Conservation (phyloP, 768 basidiomycete species). For the Mycena polygramma region DNA sequence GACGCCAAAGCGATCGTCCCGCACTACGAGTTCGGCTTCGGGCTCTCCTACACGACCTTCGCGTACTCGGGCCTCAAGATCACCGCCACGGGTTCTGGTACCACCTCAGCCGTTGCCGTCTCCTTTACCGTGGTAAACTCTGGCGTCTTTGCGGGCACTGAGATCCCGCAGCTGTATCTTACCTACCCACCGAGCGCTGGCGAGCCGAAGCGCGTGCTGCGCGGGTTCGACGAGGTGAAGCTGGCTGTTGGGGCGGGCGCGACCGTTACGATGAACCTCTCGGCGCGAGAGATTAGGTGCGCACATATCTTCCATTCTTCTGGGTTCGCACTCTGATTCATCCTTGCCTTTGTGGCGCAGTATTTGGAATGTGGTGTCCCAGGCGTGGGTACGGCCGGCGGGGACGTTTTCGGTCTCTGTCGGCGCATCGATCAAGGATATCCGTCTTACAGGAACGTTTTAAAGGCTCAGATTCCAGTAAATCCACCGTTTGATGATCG, state of each 20-base stretch:
- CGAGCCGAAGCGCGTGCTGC: constrained; percentile 63
- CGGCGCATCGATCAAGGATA: constrained; percentile 38
- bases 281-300: constrained; percentile 61
- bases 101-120: constrained; percentile 46
- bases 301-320: not conserved
- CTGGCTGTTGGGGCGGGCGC: constrained; percentile 54
- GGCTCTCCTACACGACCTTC: constrained; percentile 82
- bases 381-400: constrained; percentile 33
- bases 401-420: constrained; percentile 34
- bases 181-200: constrained; percentile 60
- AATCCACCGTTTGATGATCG: no score
- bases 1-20: constrained; percentile 65
- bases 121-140: constrained; percentile 63
- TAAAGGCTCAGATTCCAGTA: no score
- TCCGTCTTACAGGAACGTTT: constrained; percentile 36
- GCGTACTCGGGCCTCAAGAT: constrained; percentile 67
- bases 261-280: constrained; percentile 53
- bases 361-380: constrained; percentile 24
- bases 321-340: not conserved
- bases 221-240: constrained; percentile 64
- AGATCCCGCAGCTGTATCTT: constrained; percentile 68
- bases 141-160: constrained; percentile 62
- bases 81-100: constrained; percentile 42
- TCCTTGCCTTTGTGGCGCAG: constrained; percentile 2
- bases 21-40: constrained; percentile 78